Conservation (phyloP, 1,284 basidiomycete genomes). For the Phellopilus nigrolimitatus region DNA sequence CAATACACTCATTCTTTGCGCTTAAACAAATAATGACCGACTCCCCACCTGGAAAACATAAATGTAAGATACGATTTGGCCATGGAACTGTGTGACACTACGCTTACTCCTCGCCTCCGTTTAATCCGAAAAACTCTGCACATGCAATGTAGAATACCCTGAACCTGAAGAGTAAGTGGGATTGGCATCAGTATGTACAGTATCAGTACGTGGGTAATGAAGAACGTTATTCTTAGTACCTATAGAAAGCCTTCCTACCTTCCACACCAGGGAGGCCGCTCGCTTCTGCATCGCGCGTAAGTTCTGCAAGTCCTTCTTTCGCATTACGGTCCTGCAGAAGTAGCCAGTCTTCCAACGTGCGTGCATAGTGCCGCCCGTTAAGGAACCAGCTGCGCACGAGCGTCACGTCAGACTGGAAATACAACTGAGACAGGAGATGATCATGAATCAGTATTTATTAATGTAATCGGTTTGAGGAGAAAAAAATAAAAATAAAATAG, state of each 20-base stretch:
- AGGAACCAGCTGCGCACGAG: conserved; percentile 61
- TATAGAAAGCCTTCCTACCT: conserved; percentile 58
- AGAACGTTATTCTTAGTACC: conserved; percentile 30
- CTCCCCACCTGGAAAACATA: conserved; percentile 44
- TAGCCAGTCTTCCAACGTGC: conserved; percentile 69
- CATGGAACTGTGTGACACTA: not conserved
- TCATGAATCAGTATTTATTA: not conserved
- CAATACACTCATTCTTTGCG: conserved; percentile 30
- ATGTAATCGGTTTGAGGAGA: not conserved
- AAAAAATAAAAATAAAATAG: not conserved
- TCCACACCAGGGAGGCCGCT: conserved; percentile 47
- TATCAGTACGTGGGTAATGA: not conserved
- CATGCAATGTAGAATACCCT: conserved; percentile 75
- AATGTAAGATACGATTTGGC: not conserved
- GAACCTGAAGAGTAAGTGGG: conserved; percentile 38
- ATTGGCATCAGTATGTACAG: not conserved
- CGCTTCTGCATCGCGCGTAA: conserved; percentile 44
- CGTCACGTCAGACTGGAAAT: conserved; percentile 66
- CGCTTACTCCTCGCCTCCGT: conserved; percentile 60
- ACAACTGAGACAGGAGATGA: conserved; percentile 36
- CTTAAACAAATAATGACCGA: conserved; percentile 50
- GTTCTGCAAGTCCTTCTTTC: conserved; percentile 46
- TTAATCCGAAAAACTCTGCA: conserved; percentile 67
- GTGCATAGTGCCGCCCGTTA: conserved; percentile 63
- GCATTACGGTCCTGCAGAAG: conserved; percentile 52